phyloP scores from a whole-genome alignment of 768 basidiomycete species.

The Tricholoma sp. region DNA sequence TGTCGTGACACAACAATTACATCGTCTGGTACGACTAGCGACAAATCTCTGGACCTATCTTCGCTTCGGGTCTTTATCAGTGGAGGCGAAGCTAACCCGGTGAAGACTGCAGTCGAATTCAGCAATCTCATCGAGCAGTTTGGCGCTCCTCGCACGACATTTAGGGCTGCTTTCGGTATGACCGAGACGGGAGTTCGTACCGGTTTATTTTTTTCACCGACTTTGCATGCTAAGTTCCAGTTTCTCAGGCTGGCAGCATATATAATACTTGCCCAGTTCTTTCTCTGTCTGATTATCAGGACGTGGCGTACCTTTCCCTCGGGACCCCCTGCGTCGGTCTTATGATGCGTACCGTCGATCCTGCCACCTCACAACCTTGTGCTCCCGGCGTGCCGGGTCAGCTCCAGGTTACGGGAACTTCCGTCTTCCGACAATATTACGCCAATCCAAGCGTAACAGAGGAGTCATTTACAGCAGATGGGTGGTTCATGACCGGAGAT shows the following conservation, averaged over 20 bases:
- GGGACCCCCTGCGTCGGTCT: conserved; percentile 32
- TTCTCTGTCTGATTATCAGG: conserved; percentile 10
- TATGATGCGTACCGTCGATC: conserved; percentile 30
- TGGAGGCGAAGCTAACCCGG: conserved; percentile 38
- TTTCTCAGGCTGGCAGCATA: conserved; percentile 33
- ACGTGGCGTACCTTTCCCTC: conserved; percentile 25
- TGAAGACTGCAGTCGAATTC: conserved; percentile 32
- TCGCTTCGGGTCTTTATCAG: conserved; percentile 31
- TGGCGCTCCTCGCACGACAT: conserved; percentile 21
- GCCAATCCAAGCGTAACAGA: conserved; percentile 42
- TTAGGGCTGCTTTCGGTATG: conserved; percentile 39
- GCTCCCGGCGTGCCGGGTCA: conserved; percentile 28
- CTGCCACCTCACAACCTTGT: conserved; percentile 21
- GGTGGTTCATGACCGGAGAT: conserved; percentile 62
- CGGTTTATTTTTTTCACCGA: not conserved
- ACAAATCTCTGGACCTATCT: conserved; percentile 23
- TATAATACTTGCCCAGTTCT: conserved; percentile 26
- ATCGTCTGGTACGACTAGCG: too few species aligned
- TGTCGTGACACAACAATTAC: conserved; percentile 23
- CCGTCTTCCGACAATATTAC: conserved; percentile 41
- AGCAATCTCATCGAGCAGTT: conserved; percentile 22
- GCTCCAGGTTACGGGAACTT: conserved; percentile 36
- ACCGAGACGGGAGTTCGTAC: conserved; percentile 31
- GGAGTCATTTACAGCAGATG: conserved; percentile 39
- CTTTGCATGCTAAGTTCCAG: not conserved